Percentiles rank a stretch among this genome's conserved stretches.
phyloP scores from a whole-genome alignment of 2,329 filamentous ascomycete genomes.

The Venturia carpophila region DNA sequence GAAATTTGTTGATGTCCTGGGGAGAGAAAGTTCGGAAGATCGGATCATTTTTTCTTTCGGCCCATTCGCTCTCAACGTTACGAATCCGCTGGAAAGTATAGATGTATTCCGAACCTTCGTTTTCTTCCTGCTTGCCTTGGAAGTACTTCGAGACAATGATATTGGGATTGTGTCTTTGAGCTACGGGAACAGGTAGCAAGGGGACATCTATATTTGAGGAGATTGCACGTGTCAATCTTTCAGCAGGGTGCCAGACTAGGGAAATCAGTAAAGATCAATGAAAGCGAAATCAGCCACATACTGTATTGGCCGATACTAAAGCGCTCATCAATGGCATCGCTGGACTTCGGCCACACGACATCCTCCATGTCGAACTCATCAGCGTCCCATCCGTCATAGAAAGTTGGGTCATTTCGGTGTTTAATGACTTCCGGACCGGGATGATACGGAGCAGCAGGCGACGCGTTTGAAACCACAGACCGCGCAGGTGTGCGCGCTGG shows the following conservation, averaged over 20 bases:
- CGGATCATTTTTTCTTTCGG: constrained; percentile 18
- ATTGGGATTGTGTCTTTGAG: not conserved
- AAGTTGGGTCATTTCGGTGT: constrained; percentile 12
- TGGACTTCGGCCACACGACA: constrained; percentile 19
- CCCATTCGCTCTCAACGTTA: constrained; percentile 17
- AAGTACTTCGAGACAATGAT: constrained; percentile 19
- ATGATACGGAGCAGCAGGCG: not conserved
- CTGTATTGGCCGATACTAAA: constrained; percentile 19
- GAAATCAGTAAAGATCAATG: not conserved
- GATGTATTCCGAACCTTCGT: constrained; percentile 14
- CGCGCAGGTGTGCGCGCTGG: constrained; percentile 6
- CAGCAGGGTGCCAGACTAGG: constrained; percentile 18
- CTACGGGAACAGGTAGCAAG: not conserved
- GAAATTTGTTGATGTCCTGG: constrained; percentile 1
- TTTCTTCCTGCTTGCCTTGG: not conserved
- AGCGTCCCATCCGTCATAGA: constrained; percentile 17
- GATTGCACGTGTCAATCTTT: constrained; percentile 14
- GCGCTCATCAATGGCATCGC: constrained; percentile 16
- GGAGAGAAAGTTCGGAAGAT: constrained; percentile 16
- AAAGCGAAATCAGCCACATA: not conserved
- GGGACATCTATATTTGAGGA: not conserved
- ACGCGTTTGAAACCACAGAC: not conserved
- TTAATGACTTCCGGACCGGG: not conserved
- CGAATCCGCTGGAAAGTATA: constrained; percentile 16
- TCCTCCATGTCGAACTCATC: constrained; percentile 16